Conservation (phyloP, 495 filamentous ascomycete species). For the Immersiella caudata region DNA sequence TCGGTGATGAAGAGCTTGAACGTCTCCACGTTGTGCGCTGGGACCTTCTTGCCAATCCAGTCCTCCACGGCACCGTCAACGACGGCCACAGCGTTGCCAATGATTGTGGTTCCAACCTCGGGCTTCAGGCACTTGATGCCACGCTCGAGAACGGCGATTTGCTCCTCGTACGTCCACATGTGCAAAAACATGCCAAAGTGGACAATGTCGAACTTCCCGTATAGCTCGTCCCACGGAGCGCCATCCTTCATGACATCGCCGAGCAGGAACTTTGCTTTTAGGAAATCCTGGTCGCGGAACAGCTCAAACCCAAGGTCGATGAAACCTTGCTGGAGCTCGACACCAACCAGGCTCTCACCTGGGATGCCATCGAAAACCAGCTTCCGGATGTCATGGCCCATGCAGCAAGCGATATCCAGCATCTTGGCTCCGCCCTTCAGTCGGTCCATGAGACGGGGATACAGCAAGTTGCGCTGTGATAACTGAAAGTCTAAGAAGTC, state of each 20-base stretch:
- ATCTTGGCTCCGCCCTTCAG: conserved; percentile 42
- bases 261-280: conserved; percentile 26
- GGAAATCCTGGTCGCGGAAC: conserved; percentile 38
- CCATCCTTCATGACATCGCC: conserved; percentile 38
- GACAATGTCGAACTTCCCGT: conserved; percentile 39
- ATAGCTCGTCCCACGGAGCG: conserved; percentile 21
- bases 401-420: conserved; percentile 55
- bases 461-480: conserved; percentile 27
- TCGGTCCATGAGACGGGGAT: conserved; percentile 46
- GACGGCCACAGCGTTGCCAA: conserved; percentile 14
- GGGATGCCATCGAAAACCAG: conserved; percentile 52
- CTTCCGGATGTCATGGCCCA: conserved; percentile 56
- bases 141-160: conserved; percentile 35
- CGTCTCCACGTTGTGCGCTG: conserved; percentile 46
- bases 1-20: conserved; percentile 48
- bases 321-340: conserved; percentile 52
- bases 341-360: conserved; percentile 46
- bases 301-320: conserved; percentile 55
- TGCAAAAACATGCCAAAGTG: conserved; percentile 51
- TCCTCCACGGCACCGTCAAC: not conserved
- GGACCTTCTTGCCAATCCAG: conserved; percentile 23
- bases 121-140: conserved; percentile 39
- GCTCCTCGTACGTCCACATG: conserved; percentile 45
- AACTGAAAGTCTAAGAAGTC: conserved; percentile 45
- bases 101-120: conserved; percentile 38